Evolutionary conservation across 2,329 filamentous ascomycete species (phyloP), one percentile per base, ranked within the genome.

Genomic region (Trematosphaeria pertusa): DNA sequence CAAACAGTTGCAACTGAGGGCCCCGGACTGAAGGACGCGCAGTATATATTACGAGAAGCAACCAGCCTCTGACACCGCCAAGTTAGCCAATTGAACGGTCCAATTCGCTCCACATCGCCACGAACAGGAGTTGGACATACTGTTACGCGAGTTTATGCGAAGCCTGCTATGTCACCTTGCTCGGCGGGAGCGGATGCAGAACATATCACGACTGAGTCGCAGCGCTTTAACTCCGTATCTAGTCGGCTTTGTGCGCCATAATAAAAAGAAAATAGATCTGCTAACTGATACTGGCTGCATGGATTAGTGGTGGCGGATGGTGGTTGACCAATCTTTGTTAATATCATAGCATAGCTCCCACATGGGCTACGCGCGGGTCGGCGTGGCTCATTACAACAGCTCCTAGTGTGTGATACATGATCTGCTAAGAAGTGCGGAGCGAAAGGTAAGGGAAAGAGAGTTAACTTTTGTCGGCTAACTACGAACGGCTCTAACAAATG

Each of bases 281-380:
- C 34, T 36, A 36, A 36, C 34, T n/a, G n/a, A n/a, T n/a, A n/a
- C n/a, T n/a, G n/a, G n/a, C n/a, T n/a, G n/a, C 15, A 18, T 36
- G n/a, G 15, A 36, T 36, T 36, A 36, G 18, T 36, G 15, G 34
- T 36, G 15, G 15, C 15, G 15, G 34, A 15, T 9, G 15, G 34
- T 36, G 15, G 34, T 36, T 36, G 15, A 18, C 34, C 34, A 15
- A 36, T 36, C 15, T 36, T 36, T 36, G 18, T 36, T 36, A 20
- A 36, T 36, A 20, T 36, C n/a, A n/a, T n/a, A n/a, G n/a, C 15
- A 36, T 36, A 36, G 34, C 34, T 36, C 34, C 34, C 15, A 36
- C 15, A 36, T 36, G 15, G 34, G 34, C 34, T 36, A 36, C 15
- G 18, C 15, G 15, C 34, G 34, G 34, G 7, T 36, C 15, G 15